Evolutionary conservation across 2,329 filamentous ascomycete species (phyloP).

Genomic region (Pseudophaeomoniella oleicola): DNA sequence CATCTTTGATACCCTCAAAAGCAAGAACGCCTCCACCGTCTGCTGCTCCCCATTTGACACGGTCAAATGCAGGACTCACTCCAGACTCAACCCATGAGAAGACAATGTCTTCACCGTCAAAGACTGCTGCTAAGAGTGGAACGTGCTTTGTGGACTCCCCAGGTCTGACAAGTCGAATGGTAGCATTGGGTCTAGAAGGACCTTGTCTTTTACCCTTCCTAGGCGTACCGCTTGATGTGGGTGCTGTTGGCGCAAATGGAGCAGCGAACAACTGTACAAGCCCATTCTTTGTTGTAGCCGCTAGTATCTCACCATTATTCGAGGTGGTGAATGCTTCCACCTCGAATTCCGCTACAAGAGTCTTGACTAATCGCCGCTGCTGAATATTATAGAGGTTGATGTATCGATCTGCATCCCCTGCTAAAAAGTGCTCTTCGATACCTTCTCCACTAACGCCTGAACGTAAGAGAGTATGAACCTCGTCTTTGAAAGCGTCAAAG

Average conservation of each 20-base stretch:
- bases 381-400: slow-evolving; percentile 33
- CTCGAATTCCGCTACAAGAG: slow-evolving; percentile 33
- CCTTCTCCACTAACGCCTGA: slow-evolving; percentile 17
- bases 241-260: slow-evolving; percentile 25
- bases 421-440: slow-evolving; percentile 27
- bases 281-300: slow-evolving; percentile 32
- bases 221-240: slow-evolving; percentile 14
- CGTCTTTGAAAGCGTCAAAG: slow-evolving; percentile 34
- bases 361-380: slow-evolving; percentile 27
- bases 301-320: slow-evolving; percentile 19
- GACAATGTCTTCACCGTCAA: slow-evolving; percentile 30
- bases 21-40: slow-evolving; percentile 25
- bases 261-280: slow-evolving; percentile 34
- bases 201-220: slow-evolving; percentile 28
- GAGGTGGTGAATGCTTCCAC: slow-evolving; percentile 23
- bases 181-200: slow-evolving; percentile 26
- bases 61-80: slow-evolving; percentile 34
- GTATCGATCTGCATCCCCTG: slow-evolving; percentile 33
- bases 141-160: slow-evolving; percentile 24
- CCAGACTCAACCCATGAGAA: slow-evolving; percentile 35
- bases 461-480: slow-evolving; percentile 31
- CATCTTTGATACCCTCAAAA: slow-evolving; percentile 28
- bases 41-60: slow-evolving; percentile 30
- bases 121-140: slow-evolving; percentile 26
- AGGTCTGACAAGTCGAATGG: slow-evolving; percentile 28